Evolutionary conservation across 495 filamentous ascomycete species (phyloP), one percentile per base, ranked within the genome.

Genomic region (Aspergillus haitiensis): DNA sequence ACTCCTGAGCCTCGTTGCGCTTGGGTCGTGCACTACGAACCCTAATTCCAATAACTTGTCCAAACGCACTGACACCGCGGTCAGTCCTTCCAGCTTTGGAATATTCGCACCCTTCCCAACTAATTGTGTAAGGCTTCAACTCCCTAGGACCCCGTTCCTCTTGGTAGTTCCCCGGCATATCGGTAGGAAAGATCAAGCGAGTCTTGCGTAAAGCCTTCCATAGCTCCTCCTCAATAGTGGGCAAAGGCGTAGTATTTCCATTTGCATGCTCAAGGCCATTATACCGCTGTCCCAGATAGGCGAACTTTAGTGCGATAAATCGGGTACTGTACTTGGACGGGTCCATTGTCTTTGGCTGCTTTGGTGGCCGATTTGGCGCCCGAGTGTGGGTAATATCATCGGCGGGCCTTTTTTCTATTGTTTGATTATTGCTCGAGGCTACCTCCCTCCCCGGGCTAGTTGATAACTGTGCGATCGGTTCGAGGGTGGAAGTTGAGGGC

Each of bases 31-130:
- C 86, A 74, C 91, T 96, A 65, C 94, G 83, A 21, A 98, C 84
- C 50, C 88, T 76, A 40, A 98, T 72, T 6, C 83, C 86, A 70
- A 98, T 85, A 55, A 98, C 94, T 76, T 98, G 94, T 5, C 94
- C 95, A 78, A 98, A 98, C 6, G 94, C 92, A 75, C 91, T 96
- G 33, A 98, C 94, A 21, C 94, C 94, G 55, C 82, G 82, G 69
- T 98, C 94, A 13, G 94, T 98, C 55, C 94, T 79, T 2, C 94
- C 94, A 66, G 93, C 96, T 70, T 98, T 98, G 1, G 89, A 90
- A 72, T 97, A 98, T 49, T 95, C 88, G 67, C 82, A 90, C 0
- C 86, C 86, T 35, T 89, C 84, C 82, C 90, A 96, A 68, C 89
- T 87, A 15, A 87, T 74, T 47, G 79, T 72, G 56, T 72, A 75